Conservation (phyloP, 805 yeast species). For the Suhomyces sp. region DNA sequence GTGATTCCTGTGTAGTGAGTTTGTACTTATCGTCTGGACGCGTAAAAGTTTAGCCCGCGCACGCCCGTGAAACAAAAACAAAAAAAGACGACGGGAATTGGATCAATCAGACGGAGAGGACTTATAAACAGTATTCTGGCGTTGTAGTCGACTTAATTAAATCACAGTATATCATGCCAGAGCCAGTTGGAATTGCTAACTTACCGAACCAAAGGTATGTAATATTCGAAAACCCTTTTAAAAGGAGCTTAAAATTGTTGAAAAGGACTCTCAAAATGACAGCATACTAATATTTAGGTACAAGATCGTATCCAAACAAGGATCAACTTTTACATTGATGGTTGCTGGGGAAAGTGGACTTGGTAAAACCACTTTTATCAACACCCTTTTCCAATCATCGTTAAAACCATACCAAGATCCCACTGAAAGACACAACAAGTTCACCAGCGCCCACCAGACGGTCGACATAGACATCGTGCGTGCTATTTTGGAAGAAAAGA, state of each 20-base stretch:
- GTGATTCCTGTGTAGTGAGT: too few relatives aligned
- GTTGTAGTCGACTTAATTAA: neutral
- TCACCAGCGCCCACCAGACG: constrained; percentile 55
- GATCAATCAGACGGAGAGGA: constrained; percentile 1
- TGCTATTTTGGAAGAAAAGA: constrained; percentile 82
- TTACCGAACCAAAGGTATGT: constrained; percentile 70
- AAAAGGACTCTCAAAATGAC: neutral
- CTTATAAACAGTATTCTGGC: neutral
- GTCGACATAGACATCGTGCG: constrained; percentile 76
- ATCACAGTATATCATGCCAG: constrained; percentile 34
- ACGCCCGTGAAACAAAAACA: constrained; percentile 3
- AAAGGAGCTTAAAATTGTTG: too few relatives aligned
- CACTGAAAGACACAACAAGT: constrained; percentile 55
- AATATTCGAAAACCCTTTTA: neutral
- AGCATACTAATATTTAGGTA: constrained; percentile 40
- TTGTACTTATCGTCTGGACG: neutral
- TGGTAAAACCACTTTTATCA: constrained; percentile 89
- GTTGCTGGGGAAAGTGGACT: constrained; percentile 89
- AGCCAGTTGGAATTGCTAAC: constrained; percentile 67
- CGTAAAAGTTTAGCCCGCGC: constrained; percentile 1
- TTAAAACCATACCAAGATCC: constrained; percentile 58
- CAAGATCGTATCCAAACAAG: constrained; percentile 70
- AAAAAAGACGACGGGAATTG: constrained; percentile 5
- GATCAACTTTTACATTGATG: constrained; percentile 77
- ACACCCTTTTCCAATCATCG: constrained; percentile 76